Base-by-base conservation (phyloP, 2,329 filamentous ascomycete genomes). In the Cladosporium oxysporum region DNA sequence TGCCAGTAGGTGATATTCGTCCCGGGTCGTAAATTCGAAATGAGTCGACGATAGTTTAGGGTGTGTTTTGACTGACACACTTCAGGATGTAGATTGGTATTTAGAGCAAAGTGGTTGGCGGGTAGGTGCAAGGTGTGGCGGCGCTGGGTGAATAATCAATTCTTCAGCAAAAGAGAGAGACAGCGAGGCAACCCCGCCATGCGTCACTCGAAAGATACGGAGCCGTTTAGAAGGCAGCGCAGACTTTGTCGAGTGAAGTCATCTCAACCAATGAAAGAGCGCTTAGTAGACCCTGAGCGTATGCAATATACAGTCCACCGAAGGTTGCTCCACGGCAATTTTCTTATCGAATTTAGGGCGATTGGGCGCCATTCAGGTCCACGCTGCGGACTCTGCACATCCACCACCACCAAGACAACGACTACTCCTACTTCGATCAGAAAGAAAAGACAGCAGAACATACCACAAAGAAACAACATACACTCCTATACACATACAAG, bases 101-200 rank as follows among this genome's bases (percentile, higher is more conserved):
- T 47, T 47, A 3, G 21, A 47, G 31, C 14, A 33, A 21, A 55
- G 7, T 55, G 28, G 16, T 55, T 31, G 28, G 52, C 14, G 28
- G 28, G 16, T 21, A 12, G 26, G 28, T 33, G 41, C 18, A 31
- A 33, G 5, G 28, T 61, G 41, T 47, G 28, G 41, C 23, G 37
- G 58, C 11, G 59, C n/a, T 29, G 18, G 50, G 50, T 35, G 53
- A 52, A 55, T 63, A 10, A 63, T 63, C 33, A 63, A 63, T 63
- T 57, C 50, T 63, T 23, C 52, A 55, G 55, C 31, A 58, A 37
- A 37, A 37, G 55, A 55, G 55, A 55, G 16, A 5, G 28, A 21
- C 18, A 21, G 31, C 18, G 52, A 58, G 23, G 11, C 55, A 28
- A 62, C 59, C 41, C 23, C 59, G 59, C 44, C 26, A 52, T 62